Evolutionary conservation across 2,329 filamentous ascomycete species (phyloP), one percentile per base, ranked within the genome.

Genomic region (Knufia petricola): DNA sequence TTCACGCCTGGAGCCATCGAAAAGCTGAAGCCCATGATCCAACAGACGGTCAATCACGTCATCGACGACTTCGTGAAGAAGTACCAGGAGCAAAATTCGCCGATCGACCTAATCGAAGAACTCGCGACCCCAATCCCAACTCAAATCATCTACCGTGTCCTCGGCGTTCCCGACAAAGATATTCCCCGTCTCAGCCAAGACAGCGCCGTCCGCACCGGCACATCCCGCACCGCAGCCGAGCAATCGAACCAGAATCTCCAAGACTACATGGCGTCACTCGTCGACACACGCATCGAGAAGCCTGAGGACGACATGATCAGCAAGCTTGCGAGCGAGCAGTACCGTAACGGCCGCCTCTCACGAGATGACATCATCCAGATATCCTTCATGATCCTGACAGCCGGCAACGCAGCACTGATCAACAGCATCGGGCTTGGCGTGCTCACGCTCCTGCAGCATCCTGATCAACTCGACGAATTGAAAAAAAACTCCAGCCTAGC

Each of bases 401-500:
- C 73, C 0, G 72, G 72, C 1, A 76, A 75, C 31, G 73, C 72
- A 0, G 74, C 73, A 0, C 71, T 75, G 68, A 67, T 75, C 3
- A 74, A 69, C 55, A 75, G 72, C 67, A 74, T 75, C 49, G 63
- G 66, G 1, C 61, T 74, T 26, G 72, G 72, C 9, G 61, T 74
- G 7, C 62, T 71, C 0, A 69, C 67, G 3, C 64, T 74, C 3
- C 60, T 69, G 13, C 64, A 71, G 46, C 61, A 75, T 39, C 70
- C 71, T 0, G 48, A 59, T 1, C 71, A 73, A 52, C 62, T 73
- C 1, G 61, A 56, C 0, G 63, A 69, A 31, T 59, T 75, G 1
- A 70, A 68, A 48, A 52, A 57, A 3, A 56, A 72, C 28, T 67
- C 70, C 0, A 60, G 59, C 0, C 63, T 69, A 12, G 60, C 65